These are phyloP conservation scores for Penicillium hordei DNA, from an alignment of 2,329 filamentous ascomycete genomes.

Conservation along the genomic window DNA sequence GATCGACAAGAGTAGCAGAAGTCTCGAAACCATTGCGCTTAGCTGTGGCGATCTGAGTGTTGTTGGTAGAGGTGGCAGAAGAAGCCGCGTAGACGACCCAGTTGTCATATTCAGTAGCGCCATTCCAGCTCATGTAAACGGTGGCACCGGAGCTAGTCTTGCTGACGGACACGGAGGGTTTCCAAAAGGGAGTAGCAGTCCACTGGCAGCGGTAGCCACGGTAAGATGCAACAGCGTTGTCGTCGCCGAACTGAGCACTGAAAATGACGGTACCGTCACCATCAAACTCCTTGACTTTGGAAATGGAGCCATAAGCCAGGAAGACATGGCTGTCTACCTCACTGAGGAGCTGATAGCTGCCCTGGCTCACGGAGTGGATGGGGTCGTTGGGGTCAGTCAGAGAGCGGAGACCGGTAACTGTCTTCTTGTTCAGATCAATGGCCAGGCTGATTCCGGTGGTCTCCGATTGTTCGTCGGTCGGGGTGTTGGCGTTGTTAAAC, in stretches of 20 bases:
- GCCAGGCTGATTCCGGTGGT: constrained; percentile 27
- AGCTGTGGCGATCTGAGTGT: constrained; percentile 22
- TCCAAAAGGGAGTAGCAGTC: constrained; percentile 22
- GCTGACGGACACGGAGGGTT: constrained; percentile 16
- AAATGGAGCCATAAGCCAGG: constrained; percentile 34
- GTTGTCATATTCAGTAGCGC: constrained; percentile 36
- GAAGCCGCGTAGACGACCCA: constrained; percentile 35
- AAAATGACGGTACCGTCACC: constrained; percentile 29
- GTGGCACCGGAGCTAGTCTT: constrained; percentile 1
- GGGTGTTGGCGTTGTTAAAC: constrained; percentile 30
- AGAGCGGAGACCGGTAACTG: neutral
- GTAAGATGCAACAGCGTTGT: constrained; percentile 31
- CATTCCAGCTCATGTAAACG: constrained; percentile 43
- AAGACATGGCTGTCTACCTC: constrained; percentile 17
- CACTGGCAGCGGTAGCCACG: constrained; percentile 27
- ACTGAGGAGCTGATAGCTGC: too few relatives aligned
- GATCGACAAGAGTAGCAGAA: constrained; percentile 15
- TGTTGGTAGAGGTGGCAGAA: constrained; percentile 18
- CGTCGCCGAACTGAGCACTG: constrained; percentile 31
- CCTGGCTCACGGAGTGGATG: too few relatives aligned
- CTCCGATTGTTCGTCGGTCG: constrained; percentile 6
- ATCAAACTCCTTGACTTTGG: constrained; percentile 35
- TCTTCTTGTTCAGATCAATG: constrained; percentile 20
- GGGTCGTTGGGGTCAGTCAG: too few relatives aligned
- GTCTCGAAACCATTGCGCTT: constrained; percentile 34